Base-by-base conservation (phyloP, 495 filamentous ascomycete species). In the Daldinia vernicosa region DNA sequence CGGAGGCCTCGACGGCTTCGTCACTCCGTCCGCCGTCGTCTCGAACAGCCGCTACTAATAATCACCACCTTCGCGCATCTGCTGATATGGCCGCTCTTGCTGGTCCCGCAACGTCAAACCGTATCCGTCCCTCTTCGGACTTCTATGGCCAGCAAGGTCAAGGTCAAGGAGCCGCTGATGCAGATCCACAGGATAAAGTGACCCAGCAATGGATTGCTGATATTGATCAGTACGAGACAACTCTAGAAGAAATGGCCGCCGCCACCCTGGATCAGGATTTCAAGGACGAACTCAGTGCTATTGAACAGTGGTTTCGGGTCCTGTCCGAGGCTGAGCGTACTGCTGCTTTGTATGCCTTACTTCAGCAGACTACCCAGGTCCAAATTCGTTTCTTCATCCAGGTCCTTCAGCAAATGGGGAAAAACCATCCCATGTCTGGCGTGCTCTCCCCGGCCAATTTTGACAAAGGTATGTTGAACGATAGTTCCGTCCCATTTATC, bases 351-450 rank as follows among this genome's bases (percentile, higher is more conserved):
- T 98, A 99, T 82, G 95, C 95, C 33, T 83, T 99, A 66, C 84
- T 99, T 51, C 96, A 98, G 85, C 95, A 99, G 82, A 98, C 95
- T 6, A 98, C 95, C 4, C 96, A 99, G 80, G 95, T 99, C 59
- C 95, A 99, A 82, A 97, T 98, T 69, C 91, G 96, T 54, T 99
- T 99, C 84, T 99, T 99, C 83, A 98, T 98, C 72, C 94, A 97
- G 80, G 95, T 98, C 33, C 82, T 99, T 74, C 93, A 98, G 84
- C 95, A 98, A 79, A 99, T 99, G 96, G 91, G 94, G 33, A 96
- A 97, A 83, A 93, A 89, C 71, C 95, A 98, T 80, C 95, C 95
- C 26, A 97, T 98, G 92, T 97, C 96, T 45, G 93, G 94, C 52
- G 89, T 99, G 32, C 84, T 99, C 37, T 98, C 95, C 22, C 95